phyloP scores from a whole-genome alignment of 1,284 basidiomycete species.

The Melanopsichium pennsylvanicum region DNA sequence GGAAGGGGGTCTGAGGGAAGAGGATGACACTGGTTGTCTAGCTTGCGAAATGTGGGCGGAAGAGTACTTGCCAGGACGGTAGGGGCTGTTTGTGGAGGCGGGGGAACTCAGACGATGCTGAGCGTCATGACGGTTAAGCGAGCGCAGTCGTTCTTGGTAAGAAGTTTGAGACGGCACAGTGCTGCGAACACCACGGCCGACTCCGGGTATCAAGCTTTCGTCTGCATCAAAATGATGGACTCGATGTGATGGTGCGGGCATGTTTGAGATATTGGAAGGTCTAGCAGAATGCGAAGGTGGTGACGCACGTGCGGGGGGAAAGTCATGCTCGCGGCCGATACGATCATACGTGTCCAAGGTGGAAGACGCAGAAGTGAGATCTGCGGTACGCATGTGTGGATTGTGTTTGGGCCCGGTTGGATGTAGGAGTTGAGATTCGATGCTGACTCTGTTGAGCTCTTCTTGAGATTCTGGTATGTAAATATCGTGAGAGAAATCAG shows the following conservation, averaged over 20 bases:
- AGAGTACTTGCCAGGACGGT: slow-evolving; percentile 32
- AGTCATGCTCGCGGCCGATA: slow-evolving; percentile 36
- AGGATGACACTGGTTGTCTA: slow-evolving; percentile 5
- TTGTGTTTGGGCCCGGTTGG: slow-evolving; percentile 18
- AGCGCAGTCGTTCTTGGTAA: slow-evolving; percentile 24
- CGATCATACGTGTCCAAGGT: slow-evolving; percentile 45
- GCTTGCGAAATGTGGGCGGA: slow-evolving; percentile 1
- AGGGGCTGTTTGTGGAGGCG: slow-evolving; percentile 25
- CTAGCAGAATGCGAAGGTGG: slow-evolving; percentile 1
- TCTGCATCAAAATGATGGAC: slow-evolving; percentile 16
- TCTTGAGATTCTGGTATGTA: slow-evolving; percentile 41
- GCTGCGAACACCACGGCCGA: slow-evolving; percentile 40
- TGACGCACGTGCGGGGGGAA: slow-evolving; percentile 9
- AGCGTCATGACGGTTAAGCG: slow-evolving; percentile 16
- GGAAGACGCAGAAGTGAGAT: slow-evolving; percentile 28
- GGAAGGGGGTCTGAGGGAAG: not conserved
- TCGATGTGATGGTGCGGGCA: slow-evolving; percentile 4
- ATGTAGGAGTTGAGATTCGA: slow-evolving; percentile 33
- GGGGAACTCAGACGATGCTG: slow-evolving; percentile 25
- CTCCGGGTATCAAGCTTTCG: slow-evolving; percentile 50
- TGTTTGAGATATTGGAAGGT: slow-evolving; percentile 5
- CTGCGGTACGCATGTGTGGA: slow-evolving; percentile 11
- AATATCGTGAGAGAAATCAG: slow-evolving; percentile 35
- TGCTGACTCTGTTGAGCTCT: slow-evolving; percentile 34
- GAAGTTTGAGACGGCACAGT: slow-evolving; percentile 17